Evolutionary conservation across 176 grass and related monocot genomes (phyloP).

Genomic region (Alloteropsis semialata): DNA sequence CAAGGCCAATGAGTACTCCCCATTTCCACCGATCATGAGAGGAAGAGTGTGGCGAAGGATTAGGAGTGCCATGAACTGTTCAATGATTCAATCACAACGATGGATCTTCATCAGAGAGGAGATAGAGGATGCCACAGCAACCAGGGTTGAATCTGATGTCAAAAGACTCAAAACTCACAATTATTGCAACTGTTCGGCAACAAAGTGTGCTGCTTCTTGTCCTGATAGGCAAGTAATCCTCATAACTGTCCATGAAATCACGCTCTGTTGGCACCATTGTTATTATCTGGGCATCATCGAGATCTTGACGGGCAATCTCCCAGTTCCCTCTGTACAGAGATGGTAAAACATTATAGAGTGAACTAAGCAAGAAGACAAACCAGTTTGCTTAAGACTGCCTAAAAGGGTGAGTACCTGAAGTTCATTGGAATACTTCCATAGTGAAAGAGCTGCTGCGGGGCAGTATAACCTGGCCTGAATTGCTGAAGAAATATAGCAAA

Average conservation of each 20-base stretch:
- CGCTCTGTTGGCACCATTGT: constrained; percentile 75
- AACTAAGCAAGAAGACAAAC: background rate
- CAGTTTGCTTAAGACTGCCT: constrained; percentile 4
- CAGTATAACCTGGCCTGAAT: constrained; percentile 91
- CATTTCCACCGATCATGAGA: constrained; percentile 57
- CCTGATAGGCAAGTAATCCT: constrained; percentile 53
- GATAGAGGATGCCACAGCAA: background rate
- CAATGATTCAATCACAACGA: constrained; percentile 23
- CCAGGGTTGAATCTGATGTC: background rate
- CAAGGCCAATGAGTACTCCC: constrained; percentile 69
- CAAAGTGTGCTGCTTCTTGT: constrained; percentile 48
- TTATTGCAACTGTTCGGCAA: constrained; percentile 60
- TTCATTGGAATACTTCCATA: constrained; percentile 89
- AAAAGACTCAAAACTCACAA: constrained; percentile 68
- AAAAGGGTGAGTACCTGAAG: constrained; percentile 60
- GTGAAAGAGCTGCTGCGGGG: constrained; percentile 76
- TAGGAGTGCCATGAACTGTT: constrained; percentile 82
- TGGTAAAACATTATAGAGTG: constrained; percentile 9
- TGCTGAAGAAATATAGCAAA: constrained; percentile 47
- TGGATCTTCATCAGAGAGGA: constrained; percentile 6
- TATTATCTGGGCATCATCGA: constrained; percentile 70
- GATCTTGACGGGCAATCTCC: constrained; percentile 62
- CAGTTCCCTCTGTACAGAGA: constrained; percentile 62
- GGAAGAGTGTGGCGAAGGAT: constrained; percentile 81
- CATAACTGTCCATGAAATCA: constrained; percentile 37